Evolutionary conservation across 805 yeast species (phyloP).

Genomic region (Saturnispora saitoi): DNA sequence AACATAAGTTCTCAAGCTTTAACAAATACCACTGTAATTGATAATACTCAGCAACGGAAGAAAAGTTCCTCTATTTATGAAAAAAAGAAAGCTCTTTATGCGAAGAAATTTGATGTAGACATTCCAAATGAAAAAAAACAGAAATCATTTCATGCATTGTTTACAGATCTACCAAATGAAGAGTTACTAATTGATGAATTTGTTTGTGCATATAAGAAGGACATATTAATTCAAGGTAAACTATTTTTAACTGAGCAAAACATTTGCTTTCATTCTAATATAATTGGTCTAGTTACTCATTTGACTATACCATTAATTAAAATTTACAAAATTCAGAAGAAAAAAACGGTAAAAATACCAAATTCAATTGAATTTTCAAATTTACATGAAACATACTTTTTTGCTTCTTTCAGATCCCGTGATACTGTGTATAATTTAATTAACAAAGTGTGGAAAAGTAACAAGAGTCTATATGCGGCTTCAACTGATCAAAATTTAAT

Average conservation of each 20-base stretch:
- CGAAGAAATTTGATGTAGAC: slow-evolving; percentile 20
- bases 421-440: slow-evolving; percentile 46
- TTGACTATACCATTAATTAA: slow-evolving; percentile 50
- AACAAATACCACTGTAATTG: neutral
- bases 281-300: slow-evolving; percentile 59
- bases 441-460: slow-evolving; percentile 52
- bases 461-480: slow-evolving; percentile 21
- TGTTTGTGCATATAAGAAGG: slow-evolving; percentile 57
- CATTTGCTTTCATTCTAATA: slow-evolving; percentile 57
- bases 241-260: slow-evolving; percentile 48
- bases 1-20: slow-evolving; percentile 4
- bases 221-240: slow-evolving; percentile 60
- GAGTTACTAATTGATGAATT: slow-evolving; percentile 55
- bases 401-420: slow-evolving; percentile 58
- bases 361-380: slow-evolving; percentile 61
- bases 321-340: slow-evolving; percentile 55
- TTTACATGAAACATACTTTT: slow-evolving; percentile 49
- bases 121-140: slow-evolving; percentile 44
- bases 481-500: slow-evolving; percentile 4
- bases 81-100: slow-evolving; percentile 11
- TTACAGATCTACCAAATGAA: slow-evolving; percentile 40
- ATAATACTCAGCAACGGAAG: neutral
- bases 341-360: slow-evolving; percentile 58
- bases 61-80: neutral
- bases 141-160: slow-evolving; percentile 50